Evolutionary conservation across 805 yeast genomes (phyloP).

Genomic region (Brettanomyces sp.): DNA sequence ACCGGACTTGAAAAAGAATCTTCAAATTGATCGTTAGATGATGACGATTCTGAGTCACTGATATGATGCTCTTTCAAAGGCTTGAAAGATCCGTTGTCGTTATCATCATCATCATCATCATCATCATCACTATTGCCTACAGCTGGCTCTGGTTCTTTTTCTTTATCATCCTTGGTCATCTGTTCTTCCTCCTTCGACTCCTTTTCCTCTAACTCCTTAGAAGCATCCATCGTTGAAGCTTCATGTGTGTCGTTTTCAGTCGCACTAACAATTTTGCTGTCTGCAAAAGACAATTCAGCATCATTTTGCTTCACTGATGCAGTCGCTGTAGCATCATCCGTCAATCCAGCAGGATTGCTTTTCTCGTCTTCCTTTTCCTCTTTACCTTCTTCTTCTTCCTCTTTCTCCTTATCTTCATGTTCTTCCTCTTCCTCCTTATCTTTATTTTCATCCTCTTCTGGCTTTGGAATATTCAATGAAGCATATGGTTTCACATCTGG

Average conservation of each 20-base stretch:
- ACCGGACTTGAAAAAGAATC: not conserved
- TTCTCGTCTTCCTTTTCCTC: not conserved
- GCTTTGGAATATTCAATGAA: not conserved
- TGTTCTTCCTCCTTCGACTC: not conserved
- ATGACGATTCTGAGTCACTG: slow-evolving; percentile 1
- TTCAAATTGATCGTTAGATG: not conserved
- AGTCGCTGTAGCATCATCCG: not conserved
- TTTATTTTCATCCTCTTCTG: not conserved
- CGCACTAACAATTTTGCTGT: not conserved
- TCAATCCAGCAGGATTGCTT: not conserved
- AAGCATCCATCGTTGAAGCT: not conserved
- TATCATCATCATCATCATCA: too few relatives aligned
- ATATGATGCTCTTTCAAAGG: not conserved
- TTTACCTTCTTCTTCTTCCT: not conserved
- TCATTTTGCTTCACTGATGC: not conserved
- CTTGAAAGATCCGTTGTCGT: not conserved
- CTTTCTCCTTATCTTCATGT: not conserved
- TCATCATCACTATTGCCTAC: not conserved
- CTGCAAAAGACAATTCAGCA: not conserved
- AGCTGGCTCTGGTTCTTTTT: not conserved
- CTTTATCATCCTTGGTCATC: not conserved
- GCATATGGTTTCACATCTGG: not conserved
- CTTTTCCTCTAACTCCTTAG: not conserved
- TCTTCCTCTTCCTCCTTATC: not conserved
- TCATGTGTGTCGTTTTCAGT: not conserved